These are phyloP conservation scores for Coemansia sp. DNA, from an alignment of 192 early-diverging fungal species.

Conservation along the genomic window DNA sequence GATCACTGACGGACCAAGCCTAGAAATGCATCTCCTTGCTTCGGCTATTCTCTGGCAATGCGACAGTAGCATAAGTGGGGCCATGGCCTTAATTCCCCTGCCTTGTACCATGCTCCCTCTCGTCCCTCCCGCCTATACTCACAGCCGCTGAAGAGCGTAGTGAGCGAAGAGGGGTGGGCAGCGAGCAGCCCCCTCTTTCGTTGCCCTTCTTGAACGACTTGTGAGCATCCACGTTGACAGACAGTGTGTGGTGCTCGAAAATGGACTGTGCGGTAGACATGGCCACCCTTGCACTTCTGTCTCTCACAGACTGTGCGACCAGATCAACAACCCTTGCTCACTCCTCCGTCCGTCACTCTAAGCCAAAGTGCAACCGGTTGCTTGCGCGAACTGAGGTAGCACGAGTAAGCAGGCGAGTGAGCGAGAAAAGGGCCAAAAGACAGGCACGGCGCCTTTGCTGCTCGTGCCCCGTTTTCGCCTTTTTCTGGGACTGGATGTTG, in stretches of 20 bases:
- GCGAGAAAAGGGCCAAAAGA: not conserved
- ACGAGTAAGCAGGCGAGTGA: not conserved
- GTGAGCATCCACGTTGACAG: not conserved
- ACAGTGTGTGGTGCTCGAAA: not conserved
- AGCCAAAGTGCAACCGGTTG: not conserved
- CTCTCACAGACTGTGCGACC: not conserved
- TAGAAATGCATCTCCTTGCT: not conserved
- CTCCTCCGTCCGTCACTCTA: not conserved
- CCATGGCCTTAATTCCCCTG: not conserved
- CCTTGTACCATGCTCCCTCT: not conserved
- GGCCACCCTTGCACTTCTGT: not conserved
- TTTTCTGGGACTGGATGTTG: conserved; percentile 3
- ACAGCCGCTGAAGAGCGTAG: not conserved
- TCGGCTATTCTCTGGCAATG: conserved; percentile 1
- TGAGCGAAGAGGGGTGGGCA: not conserved
- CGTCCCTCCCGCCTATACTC: not conserved
- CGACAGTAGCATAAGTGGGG: not conserved
- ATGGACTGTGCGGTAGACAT: not conserved
- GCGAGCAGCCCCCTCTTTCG: not conserved
- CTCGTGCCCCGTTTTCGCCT: not conserved
- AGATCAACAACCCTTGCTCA: not conserved
- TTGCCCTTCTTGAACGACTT: not conserved
- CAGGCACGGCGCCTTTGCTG: not conserved
- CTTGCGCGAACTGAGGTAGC: not conserved
- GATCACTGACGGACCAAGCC: not conserved